phyloP scores from a whole-genome alignment of 2,329 filamentous ascomycete species.

The Bipolaris sorokiniana region DNA sequence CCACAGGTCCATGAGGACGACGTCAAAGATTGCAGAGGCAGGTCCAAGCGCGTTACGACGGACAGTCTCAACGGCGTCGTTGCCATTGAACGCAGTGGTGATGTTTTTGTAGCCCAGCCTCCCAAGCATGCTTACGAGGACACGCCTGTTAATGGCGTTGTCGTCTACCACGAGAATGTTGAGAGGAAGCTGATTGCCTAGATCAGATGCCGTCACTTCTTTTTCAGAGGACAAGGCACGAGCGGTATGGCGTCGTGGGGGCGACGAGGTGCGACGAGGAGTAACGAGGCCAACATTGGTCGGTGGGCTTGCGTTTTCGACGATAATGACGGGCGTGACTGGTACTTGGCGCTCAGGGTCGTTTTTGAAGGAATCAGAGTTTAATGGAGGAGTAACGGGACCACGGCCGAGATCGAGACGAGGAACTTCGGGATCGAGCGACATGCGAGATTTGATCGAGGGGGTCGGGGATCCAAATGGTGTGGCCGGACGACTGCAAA shows the following conservation, averaged over 20 bases:
- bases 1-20: slow-evolving; percentile 77
- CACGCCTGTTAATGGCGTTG: slow-evolving; percentile 73
- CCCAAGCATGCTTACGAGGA: slow-evolving; percentile 69
- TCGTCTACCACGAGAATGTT: slow-evolving; percentile 75
- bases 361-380: slow-evolving; percentile 30
- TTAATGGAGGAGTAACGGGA: slow-evolving; percentile 39
- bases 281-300: slow-evolving; percentile 32
- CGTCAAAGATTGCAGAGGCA: slow-evolving; percentile 57
- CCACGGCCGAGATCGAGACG: slow-evolving; percentile 24
- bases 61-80: slow-evolving; percentile 70
- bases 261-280: slow-evolving; percentile 38
- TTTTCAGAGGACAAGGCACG: slow-evolving; percentile 34
- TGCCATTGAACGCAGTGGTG: slow-evolving; percentile 70
- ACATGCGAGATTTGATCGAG: slow-evolving; percentile 39
- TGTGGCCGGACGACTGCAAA: slow-evolving; percentile 57
- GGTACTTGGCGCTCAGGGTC: slow-evolving; percentile 19
- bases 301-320: slow-evolving; percentile 16
- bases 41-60: slow-evolving; percentile 44
- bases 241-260: slow-evolving; percentile 27
- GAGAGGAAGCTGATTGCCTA: slow-evolving; percentile 67
- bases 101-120: slow-evolving; percentile 71
- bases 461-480: slow-evolving; percentile 57
- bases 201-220: slow-evolving; percentile 28
- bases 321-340: slow-evolving; percentile 19
- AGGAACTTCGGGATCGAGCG: slow-evolving; percentile 37